Conservation (phyloP, 1,139 yeast genomes). For the Geotrichum cucujoidarum region DNA sequence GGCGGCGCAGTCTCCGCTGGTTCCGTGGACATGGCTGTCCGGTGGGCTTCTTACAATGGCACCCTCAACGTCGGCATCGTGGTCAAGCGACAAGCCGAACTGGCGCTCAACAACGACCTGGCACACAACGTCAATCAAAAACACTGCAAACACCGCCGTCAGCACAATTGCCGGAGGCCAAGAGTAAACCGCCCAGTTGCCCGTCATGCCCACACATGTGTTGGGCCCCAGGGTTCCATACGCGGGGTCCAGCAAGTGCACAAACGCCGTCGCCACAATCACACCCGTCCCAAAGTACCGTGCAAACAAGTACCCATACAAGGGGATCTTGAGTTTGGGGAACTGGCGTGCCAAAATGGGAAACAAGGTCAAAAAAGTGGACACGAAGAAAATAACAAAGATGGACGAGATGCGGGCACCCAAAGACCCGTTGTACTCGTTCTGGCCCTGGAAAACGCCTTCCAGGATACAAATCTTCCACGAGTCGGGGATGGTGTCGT, state of each 20-base stretch:
- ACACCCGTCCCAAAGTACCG: slow-evolving; percentile 76
- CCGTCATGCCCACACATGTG: slow-evolving; percentile 14
- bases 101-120: slow-evolving; percentile 13
- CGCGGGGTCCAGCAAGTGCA: slow-evolving; percentile 52
- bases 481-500: slow-evolving; percentile 10
- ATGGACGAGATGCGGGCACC: slow-evolving; percentile 73
- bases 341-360: slow-evolving; percentile 35
- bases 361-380: slow-evolving; percentile 48
- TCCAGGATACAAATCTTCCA: slow-evolving; percentile 15
- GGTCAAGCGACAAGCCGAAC: slow-evolving; percentile 8
- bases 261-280: slow-evolving; percentile 71
- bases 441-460: slow-evolving; percentile 20
- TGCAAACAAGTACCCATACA: slow-evolving; percentile 60
- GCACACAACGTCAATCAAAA: slow-evolving; percentile 7
- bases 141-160: slow-evolving; percentile 9
- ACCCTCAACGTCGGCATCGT: slow-evolving; percentile 2
- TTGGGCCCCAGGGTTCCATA: slow-evolving; percentile 12
- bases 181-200: slow-evolving; percentile 13
- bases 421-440: slow-evolving; percentile 40
- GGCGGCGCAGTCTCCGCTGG: not conserved
- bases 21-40: not conserved
- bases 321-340: slow-evolving; percentile 38
- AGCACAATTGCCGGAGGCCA: slow-evolving; percentile 15
- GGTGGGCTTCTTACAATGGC: slow-evolving; percentile 2
- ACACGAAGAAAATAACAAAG: slow-evolving; percentile 59